phyloP scores from a whole-genome alignment of 495 filamentous ascomycete genomes.

The Penicillium verhagenii region DNA sequence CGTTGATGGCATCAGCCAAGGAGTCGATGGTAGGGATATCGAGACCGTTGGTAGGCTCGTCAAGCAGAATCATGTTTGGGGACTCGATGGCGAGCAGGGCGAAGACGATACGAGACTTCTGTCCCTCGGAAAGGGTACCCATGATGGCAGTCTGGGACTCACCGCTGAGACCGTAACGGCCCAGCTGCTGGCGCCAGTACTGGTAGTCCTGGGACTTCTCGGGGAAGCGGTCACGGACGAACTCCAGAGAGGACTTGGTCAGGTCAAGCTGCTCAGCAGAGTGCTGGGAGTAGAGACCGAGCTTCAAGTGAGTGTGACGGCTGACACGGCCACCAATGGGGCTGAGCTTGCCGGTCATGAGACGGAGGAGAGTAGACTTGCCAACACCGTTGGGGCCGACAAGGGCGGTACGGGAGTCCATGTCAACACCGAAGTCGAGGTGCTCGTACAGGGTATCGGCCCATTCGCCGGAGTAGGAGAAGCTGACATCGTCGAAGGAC shows the following conservation, averaged over 20 bases:
- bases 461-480: constrained; percentile 89
- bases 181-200: constrained; percentile 98
- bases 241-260: constrained; percentile 96
- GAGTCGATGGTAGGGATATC: constrained; percentile 99
- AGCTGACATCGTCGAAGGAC: constrained; percentile 94
- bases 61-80: constrained; percentile 96
- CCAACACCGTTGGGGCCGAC: constrained; percentile 99
- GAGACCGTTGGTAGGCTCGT: constrained; percentile 98
- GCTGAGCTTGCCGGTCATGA: constrained; percentile 96
- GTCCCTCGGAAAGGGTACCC: constrained; percentile 95
- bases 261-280: constrained; percentile 97
- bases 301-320: constrained; percentile 96
- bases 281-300: constrained; percentile 97
- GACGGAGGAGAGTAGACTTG: constrained; percentile 95
- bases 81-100: constrained; percentile 92
- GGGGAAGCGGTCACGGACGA: constrained; percentile 92
- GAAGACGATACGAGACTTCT: constrained; percentile 97
- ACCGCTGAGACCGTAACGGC: constrained; percentile 86
- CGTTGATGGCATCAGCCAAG: constrained; percentile 95
- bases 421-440: constrained; percentile 97
- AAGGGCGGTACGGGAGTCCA: constrained; percentile 96
- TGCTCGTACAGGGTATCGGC: constrained; percentile 94
- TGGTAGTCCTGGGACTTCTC: constrained; percentile 94
- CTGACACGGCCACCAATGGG: constrained; percentile 78
- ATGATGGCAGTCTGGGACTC: constrained; percentile 95